Evolutionary conservation across 1,284 basidiomycete species (phyloP).

Genomic region (Pterulicium gracile): DNA sequence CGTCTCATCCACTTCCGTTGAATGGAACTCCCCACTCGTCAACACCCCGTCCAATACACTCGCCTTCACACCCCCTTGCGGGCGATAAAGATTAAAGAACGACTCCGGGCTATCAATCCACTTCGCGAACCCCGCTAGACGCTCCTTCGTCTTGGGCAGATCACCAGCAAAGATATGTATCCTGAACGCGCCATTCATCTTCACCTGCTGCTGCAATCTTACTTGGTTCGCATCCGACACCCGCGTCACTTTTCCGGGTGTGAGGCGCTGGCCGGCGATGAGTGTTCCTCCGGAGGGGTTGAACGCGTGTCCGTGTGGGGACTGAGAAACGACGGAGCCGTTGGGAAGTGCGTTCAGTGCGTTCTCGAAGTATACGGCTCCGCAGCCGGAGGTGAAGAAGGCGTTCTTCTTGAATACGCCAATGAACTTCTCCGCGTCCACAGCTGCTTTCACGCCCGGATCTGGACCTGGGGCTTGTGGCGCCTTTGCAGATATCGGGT

Average conservation of each 20-base stretch:
- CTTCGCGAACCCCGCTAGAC: conserved; percentile 12
- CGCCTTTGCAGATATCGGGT: background rate
- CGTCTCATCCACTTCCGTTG: background rate
- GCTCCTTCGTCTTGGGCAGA: conserved; percentile 8
- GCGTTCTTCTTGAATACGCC: background rate
- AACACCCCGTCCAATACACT: background rate
- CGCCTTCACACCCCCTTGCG: background rate
- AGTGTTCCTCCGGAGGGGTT: background rate
- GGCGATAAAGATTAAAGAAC: conserved; percentile 12
- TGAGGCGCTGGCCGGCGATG: background rate
- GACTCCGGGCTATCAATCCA: conserved; percentile 12
- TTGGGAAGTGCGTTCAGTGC: background rate
- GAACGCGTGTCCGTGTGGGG: background rate
- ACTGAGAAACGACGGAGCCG: background rate
- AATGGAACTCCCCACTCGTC: background rate
- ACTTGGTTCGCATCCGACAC: background rate
- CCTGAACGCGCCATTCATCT: conserved; percentile 17
- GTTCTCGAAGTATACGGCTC: background rate
- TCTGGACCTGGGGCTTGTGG: background rate
- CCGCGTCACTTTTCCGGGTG: background rate
- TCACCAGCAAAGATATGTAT: conserved; percentile 15
- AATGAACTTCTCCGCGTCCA: background rate
- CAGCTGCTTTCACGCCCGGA: background rate
- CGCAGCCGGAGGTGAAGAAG: background rate
- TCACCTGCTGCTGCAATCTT: background rate